A percentile compares a stretch with the other conserved stretches of the same genome.
phyloP scores from a whole-genome alignment of 768 basidiomycete genomes.

The Xerocomellus intermedius region DNA sequence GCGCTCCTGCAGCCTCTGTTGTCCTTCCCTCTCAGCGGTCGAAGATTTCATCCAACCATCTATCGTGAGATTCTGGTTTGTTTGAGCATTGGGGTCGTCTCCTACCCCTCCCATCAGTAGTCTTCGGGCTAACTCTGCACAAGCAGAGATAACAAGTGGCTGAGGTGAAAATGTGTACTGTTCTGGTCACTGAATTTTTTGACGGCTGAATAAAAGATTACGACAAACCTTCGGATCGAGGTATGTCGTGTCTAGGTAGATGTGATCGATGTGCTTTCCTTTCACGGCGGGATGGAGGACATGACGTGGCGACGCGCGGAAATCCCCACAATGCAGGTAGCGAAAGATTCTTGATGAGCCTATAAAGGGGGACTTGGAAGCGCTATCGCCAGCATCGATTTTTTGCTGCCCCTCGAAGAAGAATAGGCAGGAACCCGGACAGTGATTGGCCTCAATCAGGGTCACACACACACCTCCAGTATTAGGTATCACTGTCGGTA shows the following conservation, averaged over 20 bases:
- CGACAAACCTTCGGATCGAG: conserved; percentile 73
- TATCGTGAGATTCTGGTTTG: conserved; percentile 39
- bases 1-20: conserved; percentile 39
- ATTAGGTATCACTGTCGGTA: conserved; percentile 69
- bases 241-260: conserved; percentile 97
- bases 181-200: conserved; percentile 6
- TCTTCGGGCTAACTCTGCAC: conserved; percentile 74
- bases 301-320: conserved; percentile 86
- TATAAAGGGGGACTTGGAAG: conserved; percentile 66
- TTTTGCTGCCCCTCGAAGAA: conserved; percentile 93
- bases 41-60: conserved; percentile 48
- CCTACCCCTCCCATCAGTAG: conserved; percentile 45
- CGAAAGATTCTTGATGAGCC: conserved; percentile 72
- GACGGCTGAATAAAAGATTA: background rate
- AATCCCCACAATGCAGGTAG: conserved; percentile 95
- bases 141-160: conserved; percentile 89
- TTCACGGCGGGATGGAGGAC: conserved; percentile 80
- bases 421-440: conserved; percentile 94
- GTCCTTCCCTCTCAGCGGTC: conserved; percentile 24
- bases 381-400: conserved; percentile 81
- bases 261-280: conserved; percentile 78
- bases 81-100: conserved; percentile 23
- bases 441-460: conserved; percentile 97
- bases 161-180: conserved; percentile 96
- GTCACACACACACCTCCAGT: conserved; percentile 88